Evolutionary conservation across 306 rosid genomes (phyloP).

Genomic region (Albizia julibrissin): DNA sequence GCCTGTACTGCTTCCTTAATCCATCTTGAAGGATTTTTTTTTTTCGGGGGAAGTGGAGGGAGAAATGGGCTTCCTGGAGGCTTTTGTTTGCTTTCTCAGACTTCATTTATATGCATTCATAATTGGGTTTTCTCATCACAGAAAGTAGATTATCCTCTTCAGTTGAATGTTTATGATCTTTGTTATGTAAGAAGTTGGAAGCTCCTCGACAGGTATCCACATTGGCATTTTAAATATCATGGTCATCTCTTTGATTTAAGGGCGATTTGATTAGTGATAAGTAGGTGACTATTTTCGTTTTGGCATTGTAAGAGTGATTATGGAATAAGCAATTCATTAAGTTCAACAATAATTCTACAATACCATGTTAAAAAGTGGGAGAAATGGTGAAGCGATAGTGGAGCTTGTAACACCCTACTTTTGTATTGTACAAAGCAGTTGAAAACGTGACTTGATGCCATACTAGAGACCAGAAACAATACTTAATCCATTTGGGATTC

Average conservation of each 20-base stretch:
- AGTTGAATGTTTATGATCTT: slow-evolving; percentile 87
- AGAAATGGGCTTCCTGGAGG: not conserved
- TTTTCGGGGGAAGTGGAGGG: not conserved
- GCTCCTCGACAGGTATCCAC: slow-evolving; percentile 77
- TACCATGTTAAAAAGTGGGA: too few relatives aligned
- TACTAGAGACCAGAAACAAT: too few relatives aligned
- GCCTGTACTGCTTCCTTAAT: slow-evolving; percentile 57
- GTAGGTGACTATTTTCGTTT: slow-evolving; percentile 23
- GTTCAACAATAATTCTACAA: too few relatives aligned
- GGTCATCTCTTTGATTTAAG: not conserved
- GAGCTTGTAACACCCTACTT: too few relatives aligned
- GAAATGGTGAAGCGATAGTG: too few relatives aligned
- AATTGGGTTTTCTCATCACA: slow-evolving; percentile 44
- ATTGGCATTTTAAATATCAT: slow-evolving; percentile 31
- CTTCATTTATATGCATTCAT: not conserved
- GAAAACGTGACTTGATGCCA: too few relatives aligned
- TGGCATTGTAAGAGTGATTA: slow-evolving; percentile 22
- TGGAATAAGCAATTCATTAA: too few relatives aligned
- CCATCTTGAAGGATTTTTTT: not conserved
- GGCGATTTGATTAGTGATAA: slow-evolving; percentile 7
- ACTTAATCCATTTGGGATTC: too few relatives aligned
- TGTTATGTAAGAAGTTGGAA: slow-evolving; percentile 78
- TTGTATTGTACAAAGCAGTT: too few relatives aligned
- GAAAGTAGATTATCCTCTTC: slow-evolving; percentile 99
- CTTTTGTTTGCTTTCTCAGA: slow-evolving; percentile 23